phyloP scores from a whole-genome alignment of 371 early-diverging fungal genomes.

The Coemansia sp. region DNA sequence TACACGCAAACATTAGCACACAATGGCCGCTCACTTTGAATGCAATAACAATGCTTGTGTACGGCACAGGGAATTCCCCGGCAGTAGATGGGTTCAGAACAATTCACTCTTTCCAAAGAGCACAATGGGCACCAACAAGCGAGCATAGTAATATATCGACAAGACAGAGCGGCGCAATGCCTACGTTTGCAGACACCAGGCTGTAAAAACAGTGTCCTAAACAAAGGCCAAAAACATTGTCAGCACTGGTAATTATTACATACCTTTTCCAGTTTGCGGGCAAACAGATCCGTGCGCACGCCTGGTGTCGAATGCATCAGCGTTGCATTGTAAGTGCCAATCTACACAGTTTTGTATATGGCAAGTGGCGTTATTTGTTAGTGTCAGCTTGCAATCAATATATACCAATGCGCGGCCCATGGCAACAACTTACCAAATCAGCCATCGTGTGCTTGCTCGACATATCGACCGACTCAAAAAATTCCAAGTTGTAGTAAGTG shows the following conservation, averaged over 20 bases:
- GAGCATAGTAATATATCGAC: background rate
- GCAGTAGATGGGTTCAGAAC: background rate
- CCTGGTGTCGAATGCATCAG: conserved; percentile 80
- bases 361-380: background rate
- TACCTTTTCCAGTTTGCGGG: conserved; percentile 65
- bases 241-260: background rate
- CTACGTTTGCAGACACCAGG: no score
- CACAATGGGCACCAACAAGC: conserved; percentile 2
- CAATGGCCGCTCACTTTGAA: background rate
- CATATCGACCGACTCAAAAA: conserved; percentile 79
- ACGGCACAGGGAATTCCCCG: background rate
- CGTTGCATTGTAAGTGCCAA: conserved; percentile 67
- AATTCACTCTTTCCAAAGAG: background rate
- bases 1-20: background rate
- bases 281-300: conserved; percentile 80
- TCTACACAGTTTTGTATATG: conserved; percentile 4
- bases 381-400: background rate
- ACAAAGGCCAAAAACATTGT: background rate
- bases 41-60: background rate
- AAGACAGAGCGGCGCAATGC: background rate
- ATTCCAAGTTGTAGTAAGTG: conserved; percentile 90
- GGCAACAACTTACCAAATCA: conserved; percentile 63
- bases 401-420: background rate
- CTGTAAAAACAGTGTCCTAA: no score
- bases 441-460: conserved; percentile 73